phyloP scores from a whole-genome alignment of 192 early-diverging fungal species.

The Blastocladiella britannica region DNA sequence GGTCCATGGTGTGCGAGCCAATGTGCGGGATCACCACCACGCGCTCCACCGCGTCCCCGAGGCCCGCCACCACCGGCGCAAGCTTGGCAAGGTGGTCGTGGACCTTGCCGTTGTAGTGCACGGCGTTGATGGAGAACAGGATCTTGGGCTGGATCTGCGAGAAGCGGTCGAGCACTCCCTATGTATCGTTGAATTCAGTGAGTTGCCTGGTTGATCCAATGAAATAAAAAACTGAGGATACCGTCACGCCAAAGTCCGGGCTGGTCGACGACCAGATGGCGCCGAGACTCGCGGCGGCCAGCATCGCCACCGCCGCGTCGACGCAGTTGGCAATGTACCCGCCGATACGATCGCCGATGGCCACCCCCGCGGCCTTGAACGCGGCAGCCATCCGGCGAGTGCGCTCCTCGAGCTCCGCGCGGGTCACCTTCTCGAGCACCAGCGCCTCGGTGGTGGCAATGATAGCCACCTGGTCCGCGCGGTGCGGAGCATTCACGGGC shows the following conservation, averaged over 20 bases:
- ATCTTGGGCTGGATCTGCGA: constrained; percentile 77
- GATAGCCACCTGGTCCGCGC: constrained; percentile 23
- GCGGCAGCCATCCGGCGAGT: constrained; percentile 53
- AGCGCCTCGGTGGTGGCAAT: constrained; percentile 30
- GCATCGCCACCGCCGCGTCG: constrained; percentile 60
- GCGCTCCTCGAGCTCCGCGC: constrained; percentile 42
- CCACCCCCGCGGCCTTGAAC: constrained; percentile 46
- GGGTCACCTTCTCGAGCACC: constrained; percentile 24
- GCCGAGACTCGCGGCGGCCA: constrained; percentile 59
- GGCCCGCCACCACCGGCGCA: constrained; percentile 38
- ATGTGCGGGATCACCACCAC: constrained; percentile 68
- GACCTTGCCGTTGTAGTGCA: constrained; percentile 78
- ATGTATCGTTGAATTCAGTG: not conserved
- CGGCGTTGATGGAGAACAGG: constrained; percentile 72
- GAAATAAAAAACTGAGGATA: constrained; percentile 10
- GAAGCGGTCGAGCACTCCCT: constrained; percentile 83
- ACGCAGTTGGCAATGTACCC: constrained; percentile 75
- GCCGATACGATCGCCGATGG: constrained; percentile 61
- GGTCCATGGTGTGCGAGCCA: not conserved
- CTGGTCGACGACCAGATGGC: constrained; percentile 89
- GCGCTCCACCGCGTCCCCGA: constrained; percentile 40
- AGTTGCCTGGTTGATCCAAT: no score
- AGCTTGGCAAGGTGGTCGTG: constrained; percentile 61
- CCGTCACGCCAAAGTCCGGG: constrained; percentile 80
- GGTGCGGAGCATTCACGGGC: constrained; percentile 25